Conservation (phyloP, 495 filamentous ascomycete species). For the Clohesyomyces aquaticus region DNA sequence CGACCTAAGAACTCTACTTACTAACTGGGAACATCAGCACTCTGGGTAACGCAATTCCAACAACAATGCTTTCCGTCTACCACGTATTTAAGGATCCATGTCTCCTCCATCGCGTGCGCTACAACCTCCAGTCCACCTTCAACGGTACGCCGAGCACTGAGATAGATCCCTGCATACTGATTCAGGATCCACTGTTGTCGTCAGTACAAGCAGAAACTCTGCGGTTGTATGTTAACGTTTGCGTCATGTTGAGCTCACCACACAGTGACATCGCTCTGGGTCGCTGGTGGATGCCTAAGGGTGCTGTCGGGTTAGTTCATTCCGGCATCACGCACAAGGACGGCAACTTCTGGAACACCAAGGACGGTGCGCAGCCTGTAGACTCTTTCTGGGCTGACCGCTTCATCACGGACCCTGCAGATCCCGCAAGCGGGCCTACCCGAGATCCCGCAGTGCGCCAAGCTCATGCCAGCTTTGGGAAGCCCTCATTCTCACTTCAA, state of each 20-base stretch:
- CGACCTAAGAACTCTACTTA: background rate
- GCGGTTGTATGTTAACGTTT: conserved; percentile 31
- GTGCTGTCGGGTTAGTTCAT: conserved; percentile 11
- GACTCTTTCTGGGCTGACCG: conserved; percentile 50
- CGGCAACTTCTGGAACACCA: conserved; percentile 34
- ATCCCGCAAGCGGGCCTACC: conserved; percentile 46
- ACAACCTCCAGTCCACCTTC: conserved; percentile 1
- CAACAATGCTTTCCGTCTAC: conserved; percentile 28
- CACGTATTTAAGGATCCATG: conserved; percentile 29
- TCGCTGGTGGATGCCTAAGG: conserved; percentile 12
- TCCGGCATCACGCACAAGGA: conserved; percentile 32
- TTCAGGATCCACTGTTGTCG: conserved; percentile 28
- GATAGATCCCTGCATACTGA: conserved; percentile 19
- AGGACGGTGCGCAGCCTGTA: conserved; percentile 39
- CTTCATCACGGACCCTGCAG: conserved; percentile 47
- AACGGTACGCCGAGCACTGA: background rate
- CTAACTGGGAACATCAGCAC: conserved; percentile 4
- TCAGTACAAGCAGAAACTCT: conserved; percentile 36
- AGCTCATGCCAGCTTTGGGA: background rate
- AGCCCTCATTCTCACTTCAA: conserved; percentile 16
- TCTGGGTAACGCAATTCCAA: conserved; percentile 22
- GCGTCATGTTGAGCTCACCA: conserved; percentile 17
- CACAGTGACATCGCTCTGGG: conserved; percentile 14
- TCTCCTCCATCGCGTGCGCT: conserved; percentile 29
- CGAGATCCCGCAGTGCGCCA: background rate